Percentiles rank a stretch among this genome's conserved stretches.
phyloP scores from a whole-genome alignment of 2,329 filamentous ascomycete species.

The Penicillium sp. region DNA sequence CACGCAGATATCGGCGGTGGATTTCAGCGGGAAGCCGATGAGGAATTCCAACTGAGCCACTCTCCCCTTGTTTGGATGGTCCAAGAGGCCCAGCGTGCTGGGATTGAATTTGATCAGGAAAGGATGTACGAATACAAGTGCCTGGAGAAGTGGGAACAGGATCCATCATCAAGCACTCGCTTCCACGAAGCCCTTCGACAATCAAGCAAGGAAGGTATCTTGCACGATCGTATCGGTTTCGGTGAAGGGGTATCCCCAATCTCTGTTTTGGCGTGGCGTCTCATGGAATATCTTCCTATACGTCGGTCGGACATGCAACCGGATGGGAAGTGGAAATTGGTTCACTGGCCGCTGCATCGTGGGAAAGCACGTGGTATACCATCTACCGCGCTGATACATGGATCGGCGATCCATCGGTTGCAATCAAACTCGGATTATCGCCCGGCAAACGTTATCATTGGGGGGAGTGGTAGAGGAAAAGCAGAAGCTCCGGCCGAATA shows the following conservation, averaged over 20 bases:
- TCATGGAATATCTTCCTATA: conserved; percentile 78
- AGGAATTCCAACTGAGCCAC: conserved; percentile 63
- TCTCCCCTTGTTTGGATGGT: conserved; percentile 72
- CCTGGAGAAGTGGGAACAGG: conserved; percentile 46
- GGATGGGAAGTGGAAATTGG: conserved; percentile 64
- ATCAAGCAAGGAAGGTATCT: conserved; percentile 38
- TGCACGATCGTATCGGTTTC: conserved; percentile 71
- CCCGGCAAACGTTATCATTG: conserved; percentile 73
- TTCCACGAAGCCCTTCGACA: conserved; percentile 6
- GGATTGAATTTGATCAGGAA: conserved; percentile 65
- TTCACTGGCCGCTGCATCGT: conserved; percentile 72
- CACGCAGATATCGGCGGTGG: conserved; percentile 79
- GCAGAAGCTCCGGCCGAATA: background rate
- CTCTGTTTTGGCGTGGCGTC: conserved; percentile 67
- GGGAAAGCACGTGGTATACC: conserved; percentile 76
- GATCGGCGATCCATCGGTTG: conserved; percentile 72
- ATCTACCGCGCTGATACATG: conserved; percentile 67
- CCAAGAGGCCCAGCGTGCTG: conserved; percentile 63
- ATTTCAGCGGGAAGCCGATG: conserved; percentile 61
- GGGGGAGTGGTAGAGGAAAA: conserved; percentile 59
- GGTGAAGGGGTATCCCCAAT: conserved; percentile 57
- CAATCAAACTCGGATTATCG: conserved; percentile 63
- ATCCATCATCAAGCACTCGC: conserved; percentile 28
- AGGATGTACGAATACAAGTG: conserved; percentile 27
- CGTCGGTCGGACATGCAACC: conserved; percentile 71